Conservation (phyloP, 129 eudicot species). For the Helichrysum umbraculigerum region DNA sequence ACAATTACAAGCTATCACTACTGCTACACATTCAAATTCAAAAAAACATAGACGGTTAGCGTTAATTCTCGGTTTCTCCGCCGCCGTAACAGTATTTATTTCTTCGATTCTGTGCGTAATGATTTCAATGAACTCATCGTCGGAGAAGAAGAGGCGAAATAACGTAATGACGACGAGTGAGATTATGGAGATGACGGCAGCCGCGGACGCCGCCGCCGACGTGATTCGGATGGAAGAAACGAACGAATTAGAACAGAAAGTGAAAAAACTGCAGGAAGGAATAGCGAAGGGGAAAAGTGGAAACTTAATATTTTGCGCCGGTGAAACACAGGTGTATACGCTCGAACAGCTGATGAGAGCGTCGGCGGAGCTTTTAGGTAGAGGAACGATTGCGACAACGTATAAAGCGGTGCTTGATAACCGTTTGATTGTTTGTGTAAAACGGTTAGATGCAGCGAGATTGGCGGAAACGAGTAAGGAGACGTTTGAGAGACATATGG, state of each 20-base stretch:
- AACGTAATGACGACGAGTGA: constrained; percentile 28
- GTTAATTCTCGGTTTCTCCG: constrained; percentile 47
- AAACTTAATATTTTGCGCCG: constrained; percentile 67
- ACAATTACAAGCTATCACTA: constrained; percentile 26
- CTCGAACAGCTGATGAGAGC: constrained; percentile 89
- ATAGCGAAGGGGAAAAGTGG: constrained; percentile 68
- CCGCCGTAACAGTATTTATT: constrained; percentile 36
- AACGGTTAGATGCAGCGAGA: constrained; percentile 66
- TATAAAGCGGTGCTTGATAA: constrained; percentile 86
- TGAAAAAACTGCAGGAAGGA: constrained; percentile 51
- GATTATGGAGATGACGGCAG: constrained; percentile 36
- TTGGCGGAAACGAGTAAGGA: constrained; percentile 55
- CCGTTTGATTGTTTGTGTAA: constrained; percentile 74
- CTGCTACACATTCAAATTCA: constrained; percentile 4
- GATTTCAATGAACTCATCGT: constrained; percentile 20
- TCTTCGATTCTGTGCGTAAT: constrained; percentile 39
- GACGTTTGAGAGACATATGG: constrained; percentile 73
- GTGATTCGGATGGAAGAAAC: constrained; percentile 76
- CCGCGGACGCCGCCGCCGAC: constrained; percentile 64
- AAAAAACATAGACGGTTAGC: constrained; percentile 31
- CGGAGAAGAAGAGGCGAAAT: constrained; percentile 15
- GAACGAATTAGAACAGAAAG: constrained; percentile 72
- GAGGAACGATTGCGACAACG: constrained; percentile 70
- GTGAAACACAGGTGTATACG: constrained; percentile 60
- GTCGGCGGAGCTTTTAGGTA: constrained; percentile 79